Evolutionary conservation across 2,329 filamentous ascomycete species (phyloP).

Genomic region (Aureobasidium vineae): DNA sequence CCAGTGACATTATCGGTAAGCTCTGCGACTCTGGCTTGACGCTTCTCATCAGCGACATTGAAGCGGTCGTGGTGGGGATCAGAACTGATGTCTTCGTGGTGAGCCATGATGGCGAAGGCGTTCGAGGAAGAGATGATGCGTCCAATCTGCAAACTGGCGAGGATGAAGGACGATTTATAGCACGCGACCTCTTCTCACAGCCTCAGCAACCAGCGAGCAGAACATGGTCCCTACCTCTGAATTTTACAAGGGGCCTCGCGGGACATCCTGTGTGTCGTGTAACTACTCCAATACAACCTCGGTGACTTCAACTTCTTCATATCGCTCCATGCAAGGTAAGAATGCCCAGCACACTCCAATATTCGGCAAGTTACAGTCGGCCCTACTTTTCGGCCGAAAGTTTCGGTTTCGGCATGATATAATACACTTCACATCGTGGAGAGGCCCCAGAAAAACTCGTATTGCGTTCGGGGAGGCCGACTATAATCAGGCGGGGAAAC

Average conservation of each 20-base stretch:
- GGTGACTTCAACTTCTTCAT: not conserved
- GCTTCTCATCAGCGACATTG: conserved; percentile 1
- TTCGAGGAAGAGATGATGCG: not conserved
- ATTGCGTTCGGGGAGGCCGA: not conserved
- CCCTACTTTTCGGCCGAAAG: not conserved
- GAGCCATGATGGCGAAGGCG: not conserved
- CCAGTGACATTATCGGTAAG: conserved; percentile 16
- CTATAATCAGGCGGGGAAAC: not conserved
- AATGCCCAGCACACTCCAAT: not conserved
- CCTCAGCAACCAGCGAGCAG: too few relatives aligned
- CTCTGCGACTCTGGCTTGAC: not conserved
- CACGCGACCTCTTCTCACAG: not conserved
- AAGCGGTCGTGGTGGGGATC: not conserved
- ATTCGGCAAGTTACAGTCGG: not conserved
- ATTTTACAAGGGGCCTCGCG: not conserved
- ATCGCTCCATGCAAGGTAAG: too few relatives aligned
- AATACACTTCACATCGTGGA: not conserved
- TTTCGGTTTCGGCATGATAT: not conserved
- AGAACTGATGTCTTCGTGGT: conserved; percentile 3
- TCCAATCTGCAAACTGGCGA: too few relatives aligned
- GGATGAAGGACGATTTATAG: not conserved
- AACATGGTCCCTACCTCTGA: not conserved
- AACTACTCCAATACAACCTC: not conserved
- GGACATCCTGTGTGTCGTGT: not conserved
- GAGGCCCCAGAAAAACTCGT: not conserved